Base-by-base conservation (phyloP, 2,329 filamentous ascomycete genomes). In the Thelonectria rubi region DNA sequence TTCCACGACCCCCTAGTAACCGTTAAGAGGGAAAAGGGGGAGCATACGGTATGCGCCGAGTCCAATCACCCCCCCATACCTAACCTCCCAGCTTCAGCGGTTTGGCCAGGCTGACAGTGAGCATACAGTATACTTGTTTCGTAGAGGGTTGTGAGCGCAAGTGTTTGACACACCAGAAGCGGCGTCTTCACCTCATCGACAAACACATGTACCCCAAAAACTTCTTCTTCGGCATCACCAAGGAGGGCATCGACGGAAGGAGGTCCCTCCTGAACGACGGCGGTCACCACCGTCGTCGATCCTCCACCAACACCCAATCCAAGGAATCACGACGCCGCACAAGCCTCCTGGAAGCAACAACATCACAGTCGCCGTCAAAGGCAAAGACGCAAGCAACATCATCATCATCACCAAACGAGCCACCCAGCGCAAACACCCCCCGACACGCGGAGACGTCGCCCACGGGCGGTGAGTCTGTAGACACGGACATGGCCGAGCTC, bases 191-290 rank as follows among this genome's bases (percentile, higher is more conserved):
- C 80, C 83, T 97, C 67, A 92, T 97, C 68, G 94, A 97, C 81
- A 97, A 97, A 79, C 95, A 99, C 77, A 85, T 90, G 79, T 99
- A 95, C 73, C 94, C 94, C 11, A 88, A 87, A 74, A 91, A 92
- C 71, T 97, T 93, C 78, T 94, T 96, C 77, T 97, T 96, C 71
- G 87, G 88, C 51, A 86, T 98, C 54, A 90, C 96, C 3, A 92
- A 93, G 67, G 88, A 92, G 64, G 95, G 95, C n/a, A 91, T 97
- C 63, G 94, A 97, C 72, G 90, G 90, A 49, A 87, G 92, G 53
- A 88, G 83, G 45, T 97, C 93, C 17, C 87, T 99, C 78, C 81
- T 98, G 12, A 81, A 87, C 50, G 84, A 89, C n/a, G 76, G 78
- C 11, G 77, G 80, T 6, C 80, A 83, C 66, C 79, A 79, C 59